Evolutionary conservation across 2,329 filamentous ascomycete species (phyloP).

Genomic region (Aspergillus pseudoterreus): DNA sequence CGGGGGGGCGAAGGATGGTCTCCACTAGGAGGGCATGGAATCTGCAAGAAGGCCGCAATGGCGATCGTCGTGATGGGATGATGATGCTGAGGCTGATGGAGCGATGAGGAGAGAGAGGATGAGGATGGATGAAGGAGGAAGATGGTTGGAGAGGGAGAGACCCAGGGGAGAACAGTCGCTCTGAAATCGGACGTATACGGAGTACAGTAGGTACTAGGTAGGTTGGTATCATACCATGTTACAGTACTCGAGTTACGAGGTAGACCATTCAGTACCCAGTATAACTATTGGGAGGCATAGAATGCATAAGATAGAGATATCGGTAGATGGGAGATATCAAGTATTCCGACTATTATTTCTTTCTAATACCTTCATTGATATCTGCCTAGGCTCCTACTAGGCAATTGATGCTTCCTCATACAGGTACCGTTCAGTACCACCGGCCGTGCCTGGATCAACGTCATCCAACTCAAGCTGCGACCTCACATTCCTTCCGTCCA

Average conservation of each 20-base stretch:
- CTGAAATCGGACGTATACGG: neutral
- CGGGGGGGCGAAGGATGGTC: neutral
- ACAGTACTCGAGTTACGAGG: too few relatives aligned
- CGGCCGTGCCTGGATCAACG: neutral
- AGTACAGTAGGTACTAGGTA: too few relatives aligned
- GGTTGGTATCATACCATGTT: neutral
- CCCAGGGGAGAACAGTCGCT: neutral
- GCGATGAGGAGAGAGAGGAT: neutral
- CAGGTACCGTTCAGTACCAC: too few relatives aligned
- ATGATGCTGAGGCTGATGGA: too few relatives aligned
- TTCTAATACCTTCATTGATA: too few relatives aligned
- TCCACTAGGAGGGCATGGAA: slow-evolving; percentile 1
- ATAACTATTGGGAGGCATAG: too few relatives aligned
- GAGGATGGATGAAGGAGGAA: neutral
- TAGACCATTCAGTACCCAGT: too few relatives aligned
- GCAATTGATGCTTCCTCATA: too few relatives aligned
- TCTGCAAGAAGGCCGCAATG: neutral
- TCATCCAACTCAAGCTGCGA: neutral
- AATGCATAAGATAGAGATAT: too few relatives aligned
- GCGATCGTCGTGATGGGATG: neutral
- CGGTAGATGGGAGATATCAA: too few relatives aligned
- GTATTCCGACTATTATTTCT: too few relatives aligned
- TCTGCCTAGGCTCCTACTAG: too few relatives aligned
- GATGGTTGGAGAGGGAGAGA: neutral
- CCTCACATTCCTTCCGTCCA: neutral